Percentiles rank a stretch among this genome's conserved stretches.
These are phyloP conservation scores for Carex cristatella DNA, from an alignment of 176 grass and related monocot genomes.

Conservation along the genomic window DNA sequence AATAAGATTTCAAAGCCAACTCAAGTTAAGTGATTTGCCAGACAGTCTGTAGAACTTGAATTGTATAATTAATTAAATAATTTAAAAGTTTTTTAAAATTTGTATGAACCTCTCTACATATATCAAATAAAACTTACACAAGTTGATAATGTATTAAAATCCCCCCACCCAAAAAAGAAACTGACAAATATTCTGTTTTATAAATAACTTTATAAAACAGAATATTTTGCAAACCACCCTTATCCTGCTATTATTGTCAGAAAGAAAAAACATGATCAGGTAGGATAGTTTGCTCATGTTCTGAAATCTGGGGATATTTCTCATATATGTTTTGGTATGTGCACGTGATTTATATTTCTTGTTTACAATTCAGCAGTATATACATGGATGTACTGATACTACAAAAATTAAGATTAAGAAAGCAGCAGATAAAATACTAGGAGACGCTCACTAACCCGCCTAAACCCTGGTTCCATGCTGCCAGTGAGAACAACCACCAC, in stretches of 20 bases:
- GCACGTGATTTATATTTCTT: neutral
- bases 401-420: neutral
- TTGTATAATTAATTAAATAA: neutral
- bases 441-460: neutral
- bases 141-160: neutral
- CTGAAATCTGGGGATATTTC: neutral
- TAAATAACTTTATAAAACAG: neutral
- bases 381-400: neutral
- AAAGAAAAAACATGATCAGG: neutral
- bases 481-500: conserved; percentile 19
- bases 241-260: neutral
- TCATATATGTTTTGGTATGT: neutral
- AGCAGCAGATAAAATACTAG: neutral
- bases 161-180: too few species aligned
- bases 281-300: neutral
- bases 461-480: conserved; percentile 24
- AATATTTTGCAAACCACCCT: neutral
- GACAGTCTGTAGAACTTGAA: neutral
- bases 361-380: neutral
- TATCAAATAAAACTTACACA: neutral
- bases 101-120: neutral
- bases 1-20: neutral
- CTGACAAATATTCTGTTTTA: neutral
- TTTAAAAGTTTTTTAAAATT: neutral
- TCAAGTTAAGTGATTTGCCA: neutral